Conservation (phyloP, 1,139 yeast species). For the Hyphopichia pseudoburtonii region DNA sequence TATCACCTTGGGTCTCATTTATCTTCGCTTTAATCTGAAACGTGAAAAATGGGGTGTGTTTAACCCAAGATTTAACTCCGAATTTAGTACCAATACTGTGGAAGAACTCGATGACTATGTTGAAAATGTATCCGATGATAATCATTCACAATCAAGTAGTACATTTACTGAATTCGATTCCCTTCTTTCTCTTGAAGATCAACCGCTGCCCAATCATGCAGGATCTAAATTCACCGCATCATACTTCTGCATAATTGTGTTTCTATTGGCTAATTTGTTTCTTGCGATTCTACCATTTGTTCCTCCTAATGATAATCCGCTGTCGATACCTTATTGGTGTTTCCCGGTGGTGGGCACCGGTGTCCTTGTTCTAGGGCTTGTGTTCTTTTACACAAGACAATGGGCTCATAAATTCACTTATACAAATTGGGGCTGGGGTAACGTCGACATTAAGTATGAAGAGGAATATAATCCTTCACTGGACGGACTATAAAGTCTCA, state of each 20-base stretch:
- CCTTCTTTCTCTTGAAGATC: constrained; percentile 18
- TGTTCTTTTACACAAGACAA: constrained; percentile 26
- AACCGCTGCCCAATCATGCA: constrained; percentile 2
- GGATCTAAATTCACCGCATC: constrained; percentile 24
- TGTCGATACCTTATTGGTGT: constrained; percentile 51
- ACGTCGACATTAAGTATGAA: constrained; percentile 14
- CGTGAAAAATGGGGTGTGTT: constrained; percentile 35
- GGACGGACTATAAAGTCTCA: too few species aligned
- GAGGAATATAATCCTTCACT: too few species aligned
- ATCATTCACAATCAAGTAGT: neutral
- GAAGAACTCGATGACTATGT: constrained; percentile 9
- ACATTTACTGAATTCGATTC: constrained; percentile 14
- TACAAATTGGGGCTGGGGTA: constrained; percentile 8
- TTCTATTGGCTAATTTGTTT: constrained; percentile 50
- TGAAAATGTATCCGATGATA: constrained; percentile 3
- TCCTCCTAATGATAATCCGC: constrained; percentile 34
- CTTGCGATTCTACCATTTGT: constrained; percentile 58
- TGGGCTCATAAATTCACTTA: constrained; percentile 7
- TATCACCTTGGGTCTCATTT: constrained; percentile 42
- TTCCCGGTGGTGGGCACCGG: constrained; percentile 56
- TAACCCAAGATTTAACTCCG: constrained; percentile 9
- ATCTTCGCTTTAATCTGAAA: constrained; percentile 31
- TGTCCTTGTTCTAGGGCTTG: constrained; percentile 46
- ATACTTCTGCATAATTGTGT: constrained; percentile 30
- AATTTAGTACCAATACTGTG: neutral